Evolutionary conservation across 2,329 filamentous ascomycete genomes (phyloP).

Genomic region (Fusarium dimerum): DNA sequence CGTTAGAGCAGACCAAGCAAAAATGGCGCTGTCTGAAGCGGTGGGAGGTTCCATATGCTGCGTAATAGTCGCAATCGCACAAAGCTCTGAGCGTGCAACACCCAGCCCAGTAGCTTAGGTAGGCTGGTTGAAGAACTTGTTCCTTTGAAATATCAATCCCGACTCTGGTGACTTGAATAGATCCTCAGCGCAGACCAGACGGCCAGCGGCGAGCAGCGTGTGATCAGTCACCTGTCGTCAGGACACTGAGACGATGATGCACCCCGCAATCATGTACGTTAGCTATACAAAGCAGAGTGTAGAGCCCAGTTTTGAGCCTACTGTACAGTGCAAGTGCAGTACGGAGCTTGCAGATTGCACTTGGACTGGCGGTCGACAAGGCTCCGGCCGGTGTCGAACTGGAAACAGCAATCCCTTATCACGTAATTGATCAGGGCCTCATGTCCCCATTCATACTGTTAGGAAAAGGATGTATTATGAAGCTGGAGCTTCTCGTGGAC

Average conservation of each 20-base stretch:
- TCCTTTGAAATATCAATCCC: too few relatives aligned
- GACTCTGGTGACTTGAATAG: not conserved
- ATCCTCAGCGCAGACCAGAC: slow-evolving; percentile 7
- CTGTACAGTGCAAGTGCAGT: not conserved
- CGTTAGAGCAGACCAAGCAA: slow-evolving; percentile 1
- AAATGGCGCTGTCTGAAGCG: too few relatives aligned
- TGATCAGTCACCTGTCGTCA: slow-evolving; percentile 2
- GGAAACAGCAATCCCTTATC: too few relatives aligned
- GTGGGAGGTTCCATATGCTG: too few relatives aligned
- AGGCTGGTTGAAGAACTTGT: too few relatives aligned
- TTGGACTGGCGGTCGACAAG: not conserved
- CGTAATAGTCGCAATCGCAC: too few relatives aligned
- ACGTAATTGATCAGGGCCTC: too few relatives aligned
- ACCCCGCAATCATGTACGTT: slow-evolving; percentile 23
- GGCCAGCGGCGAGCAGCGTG: slow-evolving; percentile 19
- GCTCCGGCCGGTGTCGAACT: too few relatives aligned
- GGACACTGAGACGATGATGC: slow-evolving; percentile 12
- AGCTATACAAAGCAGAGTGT: slow-evolving; percentile 1
- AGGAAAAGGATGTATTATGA: too few relatives aligned
- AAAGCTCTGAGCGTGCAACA: too few relatives aligned
- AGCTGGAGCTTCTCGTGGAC: slow-evolving; percentile 1
- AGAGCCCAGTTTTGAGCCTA: slow-evolving; percentile 21
- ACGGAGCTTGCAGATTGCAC: not conserved
- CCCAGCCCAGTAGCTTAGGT: too few relatives aligned
- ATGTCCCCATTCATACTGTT: too few relatives aligned